Conservation (phyloP, 805 yeast species). For the Zygoascus biomembranicola region DNA sequence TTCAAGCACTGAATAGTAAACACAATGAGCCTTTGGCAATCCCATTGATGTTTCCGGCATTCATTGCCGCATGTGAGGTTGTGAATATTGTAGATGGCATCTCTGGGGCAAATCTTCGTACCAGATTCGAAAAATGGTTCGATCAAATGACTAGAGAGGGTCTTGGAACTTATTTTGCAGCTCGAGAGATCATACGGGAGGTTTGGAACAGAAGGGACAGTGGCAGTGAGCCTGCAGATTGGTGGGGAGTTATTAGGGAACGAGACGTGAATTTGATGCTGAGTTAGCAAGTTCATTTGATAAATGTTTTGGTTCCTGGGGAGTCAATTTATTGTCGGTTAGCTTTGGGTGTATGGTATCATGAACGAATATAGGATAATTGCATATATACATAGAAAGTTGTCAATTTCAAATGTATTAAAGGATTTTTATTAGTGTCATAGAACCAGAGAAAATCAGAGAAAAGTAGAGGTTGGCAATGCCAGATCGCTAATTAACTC, state of each 20-base stretch:
- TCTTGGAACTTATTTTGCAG: conserved; percentile 79
- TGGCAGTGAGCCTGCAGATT: conserved; percentile 51
- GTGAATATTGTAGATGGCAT: conserved; percentile 29
- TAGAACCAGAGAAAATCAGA: too few relatives aligned
- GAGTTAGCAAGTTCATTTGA: conserved; percentile 5
- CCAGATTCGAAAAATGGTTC: conserved; percentile 61
- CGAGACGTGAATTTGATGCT: conserved; percentile 85
- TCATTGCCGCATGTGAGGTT: conserved; percentile 79
- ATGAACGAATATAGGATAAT: not conserved
- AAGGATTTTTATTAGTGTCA: too few relatives aligned
- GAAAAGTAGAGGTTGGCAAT: too few relatives aligned
- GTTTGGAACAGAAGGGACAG: conserved; percentile 70
- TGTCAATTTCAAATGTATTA: too few relatives aligned
- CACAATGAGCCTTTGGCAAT: conserved; percentile 50
- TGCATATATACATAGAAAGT: too few relatives aligned
- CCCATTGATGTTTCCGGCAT: conserved; percentile 85
- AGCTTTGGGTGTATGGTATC: too few relatives aligned
- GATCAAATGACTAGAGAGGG: conserved; percentile 42
- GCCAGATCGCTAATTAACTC: too few relatives aligned
- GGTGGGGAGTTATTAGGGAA: conserved; percentile 73
- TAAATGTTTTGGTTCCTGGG: not conserved
- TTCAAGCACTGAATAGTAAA: conserved; percentile 46
- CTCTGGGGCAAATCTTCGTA: conserved; percentile 36
- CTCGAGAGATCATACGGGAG: conserved; percentile 75
- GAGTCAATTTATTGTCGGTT: too few relatives aligned